Evolutionary conservation across 805 yeast species (phyloP).

Genomic region (Sporopachydermia lactativora): DNA sequence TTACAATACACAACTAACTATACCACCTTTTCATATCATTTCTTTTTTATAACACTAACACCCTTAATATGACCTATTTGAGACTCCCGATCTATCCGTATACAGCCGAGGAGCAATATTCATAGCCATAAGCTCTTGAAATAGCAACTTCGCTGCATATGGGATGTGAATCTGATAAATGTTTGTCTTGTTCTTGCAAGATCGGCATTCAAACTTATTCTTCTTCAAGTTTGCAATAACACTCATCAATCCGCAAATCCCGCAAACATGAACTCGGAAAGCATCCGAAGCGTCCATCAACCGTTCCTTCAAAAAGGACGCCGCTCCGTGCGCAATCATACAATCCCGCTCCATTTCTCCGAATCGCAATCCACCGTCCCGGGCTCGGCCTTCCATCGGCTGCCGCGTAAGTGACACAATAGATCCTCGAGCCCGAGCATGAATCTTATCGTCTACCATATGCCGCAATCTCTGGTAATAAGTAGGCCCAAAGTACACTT

Average conservation of each 20-base stretch:
- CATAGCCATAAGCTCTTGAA: conserved; percentile 99
- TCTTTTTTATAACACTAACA: too few species aligned
- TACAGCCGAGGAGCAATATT: conserved; percentile 94
- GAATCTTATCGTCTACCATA: conserved; percentile 98
- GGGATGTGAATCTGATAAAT: conserved; percentile 97
- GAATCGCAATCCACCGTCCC: conserved; percentile 98
- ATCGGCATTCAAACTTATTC: conserved; percentile 96
- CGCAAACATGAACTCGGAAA: conserved; percentile 95
- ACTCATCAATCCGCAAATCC: conserved; percentile 95
- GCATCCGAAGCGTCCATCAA: conserved; percentile 99
- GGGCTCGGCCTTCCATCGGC: conserved; percentile 97
- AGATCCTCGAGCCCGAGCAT: conserved; percentile 98
- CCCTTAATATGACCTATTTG: conserved; percentile 10
- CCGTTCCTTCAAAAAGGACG: conserved; percentile 94
- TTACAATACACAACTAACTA: too few species aligned
- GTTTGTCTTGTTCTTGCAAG: conserved; percentile 96
- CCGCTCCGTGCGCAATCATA: conserved; percentile 99
- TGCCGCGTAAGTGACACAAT: conserved; percentile 96
- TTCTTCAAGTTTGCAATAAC: conserved; percentile 96
- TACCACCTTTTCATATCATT: too few species aligned
- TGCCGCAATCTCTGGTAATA: conserved; percentile 97
- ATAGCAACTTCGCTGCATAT: conserved; percentile 92
- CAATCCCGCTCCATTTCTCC: conserved; percentile 99
- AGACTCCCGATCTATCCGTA: conserved; percentile 71
- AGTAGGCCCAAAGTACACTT: conserved; percentile 98